Percentiles rank a stretch among this genome's conserved stretches.
phyloP scores from a whole-genome alignment of 495 filamentous ascomycete genomes.

The Hypoxylon rickii region DNA sequence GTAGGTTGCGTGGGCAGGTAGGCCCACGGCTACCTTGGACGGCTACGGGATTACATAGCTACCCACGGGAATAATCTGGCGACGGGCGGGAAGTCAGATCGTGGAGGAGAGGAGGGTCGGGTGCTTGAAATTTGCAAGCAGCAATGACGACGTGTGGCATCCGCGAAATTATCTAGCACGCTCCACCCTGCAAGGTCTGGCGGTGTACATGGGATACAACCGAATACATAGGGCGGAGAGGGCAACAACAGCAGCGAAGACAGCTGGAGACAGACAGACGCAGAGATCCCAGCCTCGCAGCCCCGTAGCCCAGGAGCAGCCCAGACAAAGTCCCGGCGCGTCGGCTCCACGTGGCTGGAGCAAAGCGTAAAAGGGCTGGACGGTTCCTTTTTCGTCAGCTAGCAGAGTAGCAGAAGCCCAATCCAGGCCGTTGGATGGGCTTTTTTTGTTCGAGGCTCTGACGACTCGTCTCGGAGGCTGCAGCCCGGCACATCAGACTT shows the following conservation, averaged over 20 bases:
- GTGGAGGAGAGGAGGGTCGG: not conserved
- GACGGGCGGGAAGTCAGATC: no score
- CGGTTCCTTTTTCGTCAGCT: not conserved
- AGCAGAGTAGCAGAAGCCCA: not conserved
- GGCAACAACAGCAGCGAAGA: no score
- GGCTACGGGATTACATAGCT: not conserved
- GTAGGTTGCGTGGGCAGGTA: not conserved
- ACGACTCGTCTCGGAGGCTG: constrained; percentile 23
- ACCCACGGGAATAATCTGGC: no score
- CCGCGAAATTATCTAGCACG: constrained; percentile 36
- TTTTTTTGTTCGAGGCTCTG: not conserved
- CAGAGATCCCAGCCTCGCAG: constrained; percentile 17
- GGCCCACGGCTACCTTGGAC: no score
- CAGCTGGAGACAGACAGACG: not conserved
- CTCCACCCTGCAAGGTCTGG: constrained; percentile 27
- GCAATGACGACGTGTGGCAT: constrained; percentile 22
- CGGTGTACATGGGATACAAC: constrained; percentile 5
- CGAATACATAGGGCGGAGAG: not conserved
- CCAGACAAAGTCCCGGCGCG: constrained; percentile 21
- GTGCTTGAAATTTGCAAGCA: not conserved
- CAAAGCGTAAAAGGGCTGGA: constrained; percentile 17
- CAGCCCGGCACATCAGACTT: constrained; percentile 21
- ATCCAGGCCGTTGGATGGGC: constrained; percentile 21
- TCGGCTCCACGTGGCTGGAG: constrained; percentile 30
- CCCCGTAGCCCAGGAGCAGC: constrained; percentile 22